These are phyloP conservation scores for Xylaria sp. DNA, from an alignment of 2,329 filamentous ascomycete genomes.

Conservation along the genomic window DNA sequence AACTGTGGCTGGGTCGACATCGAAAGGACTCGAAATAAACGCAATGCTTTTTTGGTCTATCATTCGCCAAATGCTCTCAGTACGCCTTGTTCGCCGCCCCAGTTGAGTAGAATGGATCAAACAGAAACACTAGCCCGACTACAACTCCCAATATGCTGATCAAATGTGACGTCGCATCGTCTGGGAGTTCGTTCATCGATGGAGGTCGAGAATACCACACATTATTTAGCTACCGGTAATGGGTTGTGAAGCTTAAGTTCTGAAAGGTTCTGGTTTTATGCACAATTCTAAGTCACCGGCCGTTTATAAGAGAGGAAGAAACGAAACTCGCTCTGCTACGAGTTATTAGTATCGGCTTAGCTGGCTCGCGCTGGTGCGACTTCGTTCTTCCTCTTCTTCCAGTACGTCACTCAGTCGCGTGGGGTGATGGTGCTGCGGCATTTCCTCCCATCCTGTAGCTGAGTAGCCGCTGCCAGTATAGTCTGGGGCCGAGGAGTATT, in stretches of 20 bases:
- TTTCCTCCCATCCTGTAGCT: slow-evolving; percentile 76
- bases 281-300: slow-evolving; percentile 10
- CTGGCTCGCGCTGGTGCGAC: slow-evolving; percentile 77
- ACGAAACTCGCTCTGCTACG: neutral
- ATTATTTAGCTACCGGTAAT: neutral
- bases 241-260: neutral
- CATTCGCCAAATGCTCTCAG: slow-evolving; percentile 33
- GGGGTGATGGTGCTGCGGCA: slow-evolving; percentile 85
- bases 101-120: slow-evolving; percentile 26
- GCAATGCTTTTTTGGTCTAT: slow-evolving; percentile 35
- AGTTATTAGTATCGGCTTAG: slow-evolving; percentile 57
- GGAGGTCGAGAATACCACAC: slow-evolving; percentile 17
- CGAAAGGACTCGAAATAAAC: slow-evolving; percentile 32
- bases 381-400: slow-evolving; percentile 85
- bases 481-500: slow-evolving; percentile 61
- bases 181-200: slow-evolving; percentile 19
- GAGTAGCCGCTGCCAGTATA: slow-evolving; percentile 75
- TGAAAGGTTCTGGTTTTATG: slow-evolving; percentile 8
- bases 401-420: slow-evolving; percentile 89
- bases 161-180: slow-evolving; percentile 16
- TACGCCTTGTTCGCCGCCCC: slow-evolving; percentile 28
- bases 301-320: neutral
- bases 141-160: slow-evolving; percentile 27
- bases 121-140: slow-evolving; percentile 28
- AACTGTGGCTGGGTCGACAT: slow-evolving; percentile 14